Evolutionary conservation across 2,329 filamentous ascomycete genomes (phyloP).

Genomic region (Plectosphaerella sp.): DNA sequence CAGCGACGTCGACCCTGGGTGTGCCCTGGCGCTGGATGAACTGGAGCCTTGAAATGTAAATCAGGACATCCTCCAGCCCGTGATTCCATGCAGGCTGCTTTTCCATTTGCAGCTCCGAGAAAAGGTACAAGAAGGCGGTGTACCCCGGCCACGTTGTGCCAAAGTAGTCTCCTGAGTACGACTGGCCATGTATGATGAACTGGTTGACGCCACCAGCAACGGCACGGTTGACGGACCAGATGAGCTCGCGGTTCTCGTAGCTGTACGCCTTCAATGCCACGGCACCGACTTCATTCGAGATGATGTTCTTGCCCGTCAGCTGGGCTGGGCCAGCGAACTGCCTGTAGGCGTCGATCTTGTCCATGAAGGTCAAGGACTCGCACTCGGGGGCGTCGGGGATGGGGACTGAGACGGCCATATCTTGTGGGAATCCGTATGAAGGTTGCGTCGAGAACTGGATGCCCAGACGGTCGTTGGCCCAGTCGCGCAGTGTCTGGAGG

Average conservation of each 20-base stretch:
- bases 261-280: slow-evolving; percentile 16
- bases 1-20: slow-evolving; percentile 12
- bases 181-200: slow-evolving; percentile 37
- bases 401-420: slow-evolving; percentile 32
- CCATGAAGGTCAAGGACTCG: slow-evolving; percentile 30
- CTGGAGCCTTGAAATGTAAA: slow-evolving; percentile 31
- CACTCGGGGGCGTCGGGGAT: slow-evolving; percentile 32
- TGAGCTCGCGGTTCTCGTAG: slow-evolving; percentile 10
- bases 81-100: slow-evolving; percentile 35
- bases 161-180: slow-evolving; percentile 33
- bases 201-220: slow-evolving; percentile 36
- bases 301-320: slow-evolving; percentile 28
- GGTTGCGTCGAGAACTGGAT: slow-evolving; percentile 32
- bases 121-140: slow-evolving; percentile 35
- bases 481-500: slow-evolving; percentile 20
- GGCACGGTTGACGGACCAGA: slow-evolving; percentile 30
- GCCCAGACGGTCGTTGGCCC: slow-evolving; percentile 22
- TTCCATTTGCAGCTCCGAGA: slow-evolving; percentile 31
- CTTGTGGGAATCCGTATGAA: slow-evolving; percentile 35
- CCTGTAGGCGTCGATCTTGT: slow-evolving; percentile 32
- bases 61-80: slow-evolving; percentile 20
- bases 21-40: slow-evolving; percentile 31
- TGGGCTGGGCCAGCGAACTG: slow-evolving; percentile 33
- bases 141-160: slow-evolving; percentile 46
- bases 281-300: slow-evolving; percentile 34